These are phyloP conservation scores for Coniella lustricola DNA, from an alignment of 2,329 filamentous ascomycete species.

Conservation along the genomic window DNA sequence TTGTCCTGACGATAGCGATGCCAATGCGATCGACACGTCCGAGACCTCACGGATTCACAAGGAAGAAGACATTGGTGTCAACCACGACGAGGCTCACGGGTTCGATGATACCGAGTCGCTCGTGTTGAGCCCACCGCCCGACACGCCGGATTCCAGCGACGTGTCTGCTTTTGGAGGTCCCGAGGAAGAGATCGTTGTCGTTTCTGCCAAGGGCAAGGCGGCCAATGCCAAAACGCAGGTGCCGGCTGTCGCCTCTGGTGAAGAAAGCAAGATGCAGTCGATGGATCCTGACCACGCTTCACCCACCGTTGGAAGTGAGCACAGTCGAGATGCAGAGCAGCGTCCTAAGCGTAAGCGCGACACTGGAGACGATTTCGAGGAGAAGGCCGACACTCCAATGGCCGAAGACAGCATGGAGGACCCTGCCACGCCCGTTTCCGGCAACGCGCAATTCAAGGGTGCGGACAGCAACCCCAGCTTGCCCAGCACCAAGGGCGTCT, in stretches of 20 bases:
- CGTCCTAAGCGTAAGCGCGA: conserved; percentile 51
- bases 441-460: conserved; percentile 1
- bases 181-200: conserved; percentile 48
- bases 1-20: not conserved
- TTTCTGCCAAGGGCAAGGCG: conserved; percentile 32
- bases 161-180: conserved; percentile 26
- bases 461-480: conserved; percentile 23
- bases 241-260: conserved; percentile 27
- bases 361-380: conserved; percentile 44
- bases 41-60: not conserved
- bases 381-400: conserved; percentile 34
- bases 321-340: not conserved
- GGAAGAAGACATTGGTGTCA: conserved; percentile 21
- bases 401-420: conserved; percentile 26
- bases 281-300: conserved; percentile 2
- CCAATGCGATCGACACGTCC: not conserved
- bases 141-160: conserved; percentile 32
- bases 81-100: conserved; percentile 29
- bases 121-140: conserved; percentile 39
- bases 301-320: not conserved
- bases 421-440: not conserved
- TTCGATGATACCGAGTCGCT: conserved; percentile 31
- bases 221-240: conserved; percentile 31
- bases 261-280: conserved; percentile 29
- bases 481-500: conserved; percentile 36